A percentile compares a stretch with the other conserved stretches of the same genome.
Evolutionary conservation across 2,329 filamentous ascomycete species (phyloP).

Genomic region (Ophiocordyceps polyrhachis-furcata): DNA sequence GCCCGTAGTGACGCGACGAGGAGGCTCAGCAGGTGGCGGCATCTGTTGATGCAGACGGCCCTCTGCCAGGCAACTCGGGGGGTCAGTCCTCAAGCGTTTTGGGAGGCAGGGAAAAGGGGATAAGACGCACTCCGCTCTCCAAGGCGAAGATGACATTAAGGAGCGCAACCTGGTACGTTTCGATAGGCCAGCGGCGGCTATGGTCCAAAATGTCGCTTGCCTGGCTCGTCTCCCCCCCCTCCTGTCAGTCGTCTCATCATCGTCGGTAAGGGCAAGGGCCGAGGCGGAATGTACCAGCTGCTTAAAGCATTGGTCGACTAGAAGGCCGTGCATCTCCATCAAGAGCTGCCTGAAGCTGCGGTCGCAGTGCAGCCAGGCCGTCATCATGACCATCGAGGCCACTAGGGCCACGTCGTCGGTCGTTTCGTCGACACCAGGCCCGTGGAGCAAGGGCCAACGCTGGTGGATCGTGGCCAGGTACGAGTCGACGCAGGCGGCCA

Average conservation of each 20-base stretch:
- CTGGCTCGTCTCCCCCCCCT: not conserved
- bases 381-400: constrained; percentile 18
- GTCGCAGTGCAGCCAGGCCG: constrained; percentile 17
- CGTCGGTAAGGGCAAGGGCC: too few species aligned
- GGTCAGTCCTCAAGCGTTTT: not conserved
- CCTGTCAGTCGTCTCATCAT: not conserved
- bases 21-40: constrained; percentile 15
- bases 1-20: constrained; percentile 16
- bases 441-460: constrained; percentile 21
- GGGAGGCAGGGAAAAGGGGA: not conserved
- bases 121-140: constrained; percentile 13
- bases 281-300: constrained; percentile 9
- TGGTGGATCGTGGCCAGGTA: constrained; percentile 23
- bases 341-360: constrained; percentile 9
- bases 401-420: constrained; percentile 9
- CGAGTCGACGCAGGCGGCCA: constrained; percentile 6
- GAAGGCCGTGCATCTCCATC: constrained; percentile 12
- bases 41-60: constrained; percentile 12
- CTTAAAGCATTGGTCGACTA: constrained; percentile 13
- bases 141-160: constrained; percentile 21
- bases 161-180: constrained; percentile 16
- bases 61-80: constrained; percentile 7
- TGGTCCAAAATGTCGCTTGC: constrained; percentile 4
- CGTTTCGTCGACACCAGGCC: constrained; percentile 14
- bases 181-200: constrained; percentile 10